Conservation (phyloP, 176 grass and related monocot species). For the Ananas comosus region DNA sequence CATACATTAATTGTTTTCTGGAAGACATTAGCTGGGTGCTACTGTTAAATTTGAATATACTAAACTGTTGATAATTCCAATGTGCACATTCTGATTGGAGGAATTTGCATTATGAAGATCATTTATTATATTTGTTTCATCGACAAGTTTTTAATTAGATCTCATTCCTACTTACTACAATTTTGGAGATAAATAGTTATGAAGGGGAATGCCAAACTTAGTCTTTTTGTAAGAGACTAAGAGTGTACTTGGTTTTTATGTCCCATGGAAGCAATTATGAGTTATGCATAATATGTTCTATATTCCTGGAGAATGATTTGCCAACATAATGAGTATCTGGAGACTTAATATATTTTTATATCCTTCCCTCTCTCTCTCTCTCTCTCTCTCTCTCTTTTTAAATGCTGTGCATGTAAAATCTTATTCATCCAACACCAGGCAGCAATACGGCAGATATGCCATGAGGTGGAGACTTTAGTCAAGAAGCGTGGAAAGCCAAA, state of each 20-base stretch:
- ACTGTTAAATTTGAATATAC: neutral
- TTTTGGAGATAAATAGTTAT: no score
- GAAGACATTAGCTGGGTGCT: neutral
- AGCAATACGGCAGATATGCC: constrained; percentile 86
- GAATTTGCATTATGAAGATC: neutral
- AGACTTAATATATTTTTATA: constrained; percentile 1
- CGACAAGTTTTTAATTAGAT: neutral
- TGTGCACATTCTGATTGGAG: neutral
- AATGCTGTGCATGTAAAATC: neutral
- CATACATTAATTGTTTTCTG: neutral
- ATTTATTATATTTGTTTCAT: neutral
- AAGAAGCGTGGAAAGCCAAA: constrained; percentile 86
- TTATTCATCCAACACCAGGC: constrained; percentile 35
- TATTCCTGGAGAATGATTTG: neutral
- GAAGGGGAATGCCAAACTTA: neutral
- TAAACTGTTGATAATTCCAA: neutral
- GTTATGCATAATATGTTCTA: neutral
- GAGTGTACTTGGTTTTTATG: neutral
- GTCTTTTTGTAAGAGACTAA: neutral
- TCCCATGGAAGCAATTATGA: neutral
- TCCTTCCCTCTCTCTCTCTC: neutral
- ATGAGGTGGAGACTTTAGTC: constrained; percentile 60
- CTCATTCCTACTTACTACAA: no score
- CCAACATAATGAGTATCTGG: neutral
- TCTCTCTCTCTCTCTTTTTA: neutral